Base-by-base conservation (phyloP, 805 yeast species). In the Cyberlindnera lachancei region DNA sequence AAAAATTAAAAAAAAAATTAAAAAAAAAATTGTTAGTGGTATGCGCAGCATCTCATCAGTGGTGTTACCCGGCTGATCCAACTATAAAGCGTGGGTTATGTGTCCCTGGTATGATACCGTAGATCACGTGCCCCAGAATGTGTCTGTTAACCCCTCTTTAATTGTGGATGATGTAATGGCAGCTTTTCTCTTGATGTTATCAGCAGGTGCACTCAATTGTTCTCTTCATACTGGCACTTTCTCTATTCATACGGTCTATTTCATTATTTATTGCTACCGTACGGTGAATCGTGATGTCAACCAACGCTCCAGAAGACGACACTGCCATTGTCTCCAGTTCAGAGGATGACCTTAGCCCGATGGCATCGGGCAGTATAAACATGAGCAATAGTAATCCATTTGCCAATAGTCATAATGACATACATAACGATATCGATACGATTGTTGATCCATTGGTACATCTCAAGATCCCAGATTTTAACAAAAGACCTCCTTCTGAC, bases 401-500 rank as follows among this genome's bases (percentile, higher is more conserved):
- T 7, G 29, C 30, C 20, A 9, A 15, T 10, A 15, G 18, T 22
- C 16, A n/a, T 12, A 25, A n/a, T 5, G 25, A 8, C 20, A 27
- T 18, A n/a, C 26, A 20, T 5, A 25, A 12, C 9, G 35, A 26
- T 15, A 34, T 27, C 11, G 31, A 23, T 22, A 16, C 25, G 12
- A 20, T 15, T 15, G 29, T 14, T 17, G 27, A 17, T n/a, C n/a
- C n/a, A 11, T 16, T 5, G 18, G 19, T 22, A 2, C 22, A 29
- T 18, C 33, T 33, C 15, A 25, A 33, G 14, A 24, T 25, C 25
- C 42, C 83, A 0, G 75, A 63, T 35, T 81, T 81, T 56, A 75
- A 79, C 49, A 76, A 73, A 53, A 61, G 87, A 28, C 92, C 92
- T 0, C 58, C 75, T 33, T 76, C 79, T 26, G 92, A 81, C 48